Conservation (phyloP, 345 rosid species). For the Garcia nutans region DNA sequence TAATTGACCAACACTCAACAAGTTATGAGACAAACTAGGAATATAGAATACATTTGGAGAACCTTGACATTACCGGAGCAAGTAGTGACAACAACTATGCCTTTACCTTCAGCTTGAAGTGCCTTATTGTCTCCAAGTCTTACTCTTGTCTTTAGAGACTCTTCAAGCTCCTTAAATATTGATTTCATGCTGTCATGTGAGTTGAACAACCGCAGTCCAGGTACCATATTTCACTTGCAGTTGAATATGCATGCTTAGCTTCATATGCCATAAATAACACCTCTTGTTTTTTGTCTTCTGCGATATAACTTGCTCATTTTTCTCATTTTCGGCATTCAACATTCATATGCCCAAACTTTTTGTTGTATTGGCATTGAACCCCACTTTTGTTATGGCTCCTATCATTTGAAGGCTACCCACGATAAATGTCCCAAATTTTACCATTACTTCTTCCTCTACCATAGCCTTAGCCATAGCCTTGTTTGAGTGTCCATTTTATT, state of each 20-base stretch:
- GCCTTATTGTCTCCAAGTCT: conserved; percentile 2
- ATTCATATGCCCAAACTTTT: no score
- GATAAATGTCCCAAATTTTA: no score
- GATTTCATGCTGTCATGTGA: not conserved
- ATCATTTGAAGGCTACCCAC: no score
- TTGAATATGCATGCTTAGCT: not conserved
- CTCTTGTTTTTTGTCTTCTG: not conserved
- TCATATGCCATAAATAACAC: not conserved
- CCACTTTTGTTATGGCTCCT: no score
- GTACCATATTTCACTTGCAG: not conserved
- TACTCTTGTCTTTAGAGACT: not conserved
- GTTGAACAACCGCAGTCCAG: not conserved
- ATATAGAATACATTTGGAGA: not conserved
- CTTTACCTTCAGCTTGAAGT: not conserved
- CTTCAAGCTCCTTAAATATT: not conserved
- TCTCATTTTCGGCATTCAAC: no score
- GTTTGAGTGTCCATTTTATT: no score
- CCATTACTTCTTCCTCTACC: no score
- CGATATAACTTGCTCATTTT: not conserved
- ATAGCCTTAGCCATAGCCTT: no score
- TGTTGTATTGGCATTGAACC: no score
- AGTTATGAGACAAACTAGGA: not conserved
- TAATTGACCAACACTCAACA: not conserved
- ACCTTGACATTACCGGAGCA: not conserved
- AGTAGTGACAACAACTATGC: not conserved